phyloP scores from a whole-genome alignment of 2,329 filamentous ascomycete genomes.

The Pseudogymnoascus sp. region DNA sequence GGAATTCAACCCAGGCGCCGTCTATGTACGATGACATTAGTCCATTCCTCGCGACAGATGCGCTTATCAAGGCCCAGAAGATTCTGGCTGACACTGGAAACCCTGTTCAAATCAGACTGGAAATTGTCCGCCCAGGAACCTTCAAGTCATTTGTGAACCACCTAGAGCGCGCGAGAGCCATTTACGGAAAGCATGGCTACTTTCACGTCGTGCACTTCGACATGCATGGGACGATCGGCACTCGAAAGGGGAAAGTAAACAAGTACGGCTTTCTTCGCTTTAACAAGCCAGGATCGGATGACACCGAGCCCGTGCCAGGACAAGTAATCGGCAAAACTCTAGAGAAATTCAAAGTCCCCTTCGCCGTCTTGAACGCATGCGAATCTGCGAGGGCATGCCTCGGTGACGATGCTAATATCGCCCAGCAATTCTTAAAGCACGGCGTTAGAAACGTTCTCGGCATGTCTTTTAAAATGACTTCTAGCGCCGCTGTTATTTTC shows the following conservation, averaged over 20 bases:
- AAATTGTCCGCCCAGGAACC: constrained; percentile 14
- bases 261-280: neutral
- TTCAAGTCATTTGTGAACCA: constrained; percentile 7
- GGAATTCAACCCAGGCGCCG: constrained; percentile 1
- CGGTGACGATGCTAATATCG: constrained; percentile 12
- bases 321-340: constrained; percentile 3
- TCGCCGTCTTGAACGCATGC: constrained; percentile 13
- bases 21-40: constrained; percentile 10
- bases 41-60: constrained; percentile 3
- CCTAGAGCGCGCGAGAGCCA: neutral
- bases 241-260: neutral
- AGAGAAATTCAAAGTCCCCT: neutral
- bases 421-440: neutral
- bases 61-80: constrained; percentile 10
- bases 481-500: neutral
- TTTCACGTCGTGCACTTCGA: constrained; percentile 16
- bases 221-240: constrained; percentile 9
- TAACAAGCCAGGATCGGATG: no score
- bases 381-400: constrained; percentile 12
- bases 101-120: constrained; percentile 7
- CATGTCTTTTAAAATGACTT: neutral
- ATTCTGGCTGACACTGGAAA: neutral
- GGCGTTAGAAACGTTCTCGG: constrained; percentile 10
- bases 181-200: constrained; percentile 4
- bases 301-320: neutral